Evolutionary conservation across 139 green algal genomes (phyloP).

Genomic region (Asterochloris erici): DNA sequence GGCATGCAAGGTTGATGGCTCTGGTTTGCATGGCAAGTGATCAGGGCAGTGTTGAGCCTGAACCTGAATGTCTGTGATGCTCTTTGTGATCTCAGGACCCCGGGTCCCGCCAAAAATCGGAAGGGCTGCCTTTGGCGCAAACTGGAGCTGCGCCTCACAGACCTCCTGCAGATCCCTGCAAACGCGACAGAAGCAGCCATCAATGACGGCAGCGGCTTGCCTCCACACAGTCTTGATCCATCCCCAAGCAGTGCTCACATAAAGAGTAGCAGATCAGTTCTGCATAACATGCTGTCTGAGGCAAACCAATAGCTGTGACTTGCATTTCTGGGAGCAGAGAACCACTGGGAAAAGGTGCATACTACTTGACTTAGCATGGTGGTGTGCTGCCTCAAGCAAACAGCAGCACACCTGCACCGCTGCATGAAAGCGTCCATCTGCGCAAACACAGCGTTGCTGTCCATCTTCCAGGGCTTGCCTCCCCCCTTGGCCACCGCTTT

Average conservation of each 20-base stretch:
- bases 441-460: constrained; percentile 71
- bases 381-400: background rate
- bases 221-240: background rate
- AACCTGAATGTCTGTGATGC: constrained; percentile 73
- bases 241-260: no score
- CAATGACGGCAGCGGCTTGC: background rate
- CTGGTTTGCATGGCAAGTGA: background rate
- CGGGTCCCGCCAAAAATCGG: constrained; percentile 77
- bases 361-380: no score
- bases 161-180: constrained; percentile 80
- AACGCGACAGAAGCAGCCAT: no score
- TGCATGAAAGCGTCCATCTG: constrained; percentile 90
- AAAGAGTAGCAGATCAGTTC: no score
- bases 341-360: no score
- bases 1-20: no score
- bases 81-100: constrained; percentile 73
- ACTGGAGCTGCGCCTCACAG: constrained; percentile 85
- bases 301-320: no score
- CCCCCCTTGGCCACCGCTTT: constrained; percentile 35
- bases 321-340: no score
- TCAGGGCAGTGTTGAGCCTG: background rate
- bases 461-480: constrained; percentile 62
- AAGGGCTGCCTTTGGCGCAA: constrained; percentile 57
- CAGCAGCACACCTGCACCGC: constrained; percentile 54
- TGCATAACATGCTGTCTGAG: no score